Evolutionary conservation across 192 early-diverging fungal species (phyloP), one percentile per base, ranked within the genome.

Genomic region (Entomortierella lignicola): DNA sequence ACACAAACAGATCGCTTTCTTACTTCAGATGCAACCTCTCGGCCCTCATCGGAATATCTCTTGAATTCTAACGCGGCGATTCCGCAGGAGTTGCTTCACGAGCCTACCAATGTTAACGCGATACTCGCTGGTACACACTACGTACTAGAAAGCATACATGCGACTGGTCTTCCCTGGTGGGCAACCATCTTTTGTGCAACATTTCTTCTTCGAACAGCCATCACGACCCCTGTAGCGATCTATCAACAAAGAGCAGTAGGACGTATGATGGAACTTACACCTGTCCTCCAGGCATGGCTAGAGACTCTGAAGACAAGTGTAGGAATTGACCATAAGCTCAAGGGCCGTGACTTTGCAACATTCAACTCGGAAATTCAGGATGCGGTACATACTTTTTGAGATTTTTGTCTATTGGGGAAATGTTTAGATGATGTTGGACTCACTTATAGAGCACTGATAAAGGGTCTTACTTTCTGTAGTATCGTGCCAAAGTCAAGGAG

Each of bases 161-260:
- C 57, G 4, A 23, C 66, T 2, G 83, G 82, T 2, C 55, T 90
- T 10, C 89, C 89, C 1, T 90, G 87, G 87, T 88, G 89, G 89
- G 83, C 81, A 0, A 85, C 86, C 13, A 84, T 90, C 48, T 69
- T 89, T 42, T 61, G 71, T 0, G 64, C 81, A 0, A 87, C 88
- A 1, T 64, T 88, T n/a, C 26, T 80, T 3, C 79, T 89, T n/a
- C 68, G 87, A n/a, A 74, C 84, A 4, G 59, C 71, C 1, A 69
- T 88, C 42, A 88, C 87, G 0, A 52, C 88, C 6, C 89, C 89
- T 18, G 82, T 91, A 26, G 88, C 89, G 12, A 82, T 91, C 12
- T 87, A 86, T 31, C 89, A 91, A 66, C 89, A 87, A 72, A 64
- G 85, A 10, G 84, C 69, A 25, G 30, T 85, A 2, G 85, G 82